phyloP scores from a whole-genome alignment of 495 filamentous ascomycete genomes.

The Xylaria longipes region DNA sequence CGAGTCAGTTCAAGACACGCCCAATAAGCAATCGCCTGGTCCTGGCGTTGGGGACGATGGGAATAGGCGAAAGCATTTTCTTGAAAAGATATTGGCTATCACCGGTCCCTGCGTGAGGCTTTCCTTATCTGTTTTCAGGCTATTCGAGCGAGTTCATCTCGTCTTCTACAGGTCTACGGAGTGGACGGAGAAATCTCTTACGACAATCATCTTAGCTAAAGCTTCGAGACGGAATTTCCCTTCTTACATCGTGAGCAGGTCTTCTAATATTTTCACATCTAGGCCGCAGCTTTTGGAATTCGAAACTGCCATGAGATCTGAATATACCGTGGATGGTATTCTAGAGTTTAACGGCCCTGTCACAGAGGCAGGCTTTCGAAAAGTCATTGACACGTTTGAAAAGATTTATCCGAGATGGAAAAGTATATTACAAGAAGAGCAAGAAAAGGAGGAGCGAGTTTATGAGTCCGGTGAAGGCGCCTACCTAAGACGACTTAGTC shows the following conservation, averaged over 20 bases:
- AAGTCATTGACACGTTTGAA: slow-evolving; percentile 74
- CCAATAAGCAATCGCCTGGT: slow-evolving; percentile 27
- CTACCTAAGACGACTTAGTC: slow-evolving; percentile 89
- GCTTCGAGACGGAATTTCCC: slow-evolving; percentile 89
- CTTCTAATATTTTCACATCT: slow-evolving; percentile 85
- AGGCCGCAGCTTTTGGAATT: slow-evolving; percentile 81
- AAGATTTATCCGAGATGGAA: slow-evolving; percentile 83
- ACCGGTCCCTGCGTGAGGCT: slow-evolving; percentile 87
- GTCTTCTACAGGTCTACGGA: slow-evolving; percentile 97
- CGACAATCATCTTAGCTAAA: slow-evolving; percentile 91
- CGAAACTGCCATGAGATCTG: slow-evolving; percentile 82
- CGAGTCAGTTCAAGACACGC: slow-evolving; percentile 39
- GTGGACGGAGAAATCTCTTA: slow-evolving; percentile 97
- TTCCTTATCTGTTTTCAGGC: slow-evolving; percentile 70
- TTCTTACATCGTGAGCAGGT: slow-evolving; percentile 86
- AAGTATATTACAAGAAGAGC: slow-evolving; percentile 74
- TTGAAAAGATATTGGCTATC: slow-evolving; percentile 75
- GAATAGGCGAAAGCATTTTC: slow-evolving; percentile 52
- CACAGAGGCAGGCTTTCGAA: slow-evolving; percentile 62
- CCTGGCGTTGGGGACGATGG: slow-evolving; percentile 35
- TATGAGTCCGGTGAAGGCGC: slow-evolving; percentile 88
- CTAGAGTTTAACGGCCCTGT: slow-evolving; percentile 85
- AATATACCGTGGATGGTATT: slow-evolving; percentile 81
- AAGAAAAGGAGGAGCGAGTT: slow-evolving; percentile 76
- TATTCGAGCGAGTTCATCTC: slow-evolving; percentile 93